A percentile compares a stretch with the other conserved stretches of the same genome.
These are phyloP conservation scores for Starmerella sp. DNA, from an alignment of 805 yeast species.

Conservation along the genomic window DNA sequence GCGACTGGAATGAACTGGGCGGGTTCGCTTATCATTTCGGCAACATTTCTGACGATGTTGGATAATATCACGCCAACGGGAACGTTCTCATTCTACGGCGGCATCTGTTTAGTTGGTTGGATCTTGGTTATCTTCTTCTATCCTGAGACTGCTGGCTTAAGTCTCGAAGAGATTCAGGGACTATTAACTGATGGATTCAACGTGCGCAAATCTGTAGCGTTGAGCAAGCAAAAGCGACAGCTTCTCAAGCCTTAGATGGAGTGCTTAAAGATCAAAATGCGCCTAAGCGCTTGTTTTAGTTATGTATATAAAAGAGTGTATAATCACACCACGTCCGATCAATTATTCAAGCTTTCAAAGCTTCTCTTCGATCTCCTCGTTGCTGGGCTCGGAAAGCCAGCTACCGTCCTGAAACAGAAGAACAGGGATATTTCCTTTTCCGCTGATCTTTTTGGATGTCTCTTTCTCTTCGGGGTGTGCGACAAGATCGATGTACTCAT, in stretches of 20 bases:
- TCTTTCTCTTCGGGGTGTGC: slow-evolving; percentile 20
- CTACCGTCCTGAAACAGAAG: slow-evolving; percentile 19
- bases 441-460: slow-evolving; percentile 17
- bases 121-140: slow-evolving; percentile 70
- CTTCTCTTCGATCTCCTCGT: slow-evolving; percentile 18
- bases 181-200: slow-evolving; percentile 77
- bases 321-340: too few species aligned
- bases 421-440: slow-evolving; percentile 21
- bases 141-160: slow-evolving; percentile 85
- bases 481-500: slow-evolving; percentile 21
- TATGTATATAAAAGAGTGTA: not conserved
- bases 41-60: slow-evolving; percentile 90
- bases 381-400: slow-evolving; percentile 21
- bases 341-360: not conserved
- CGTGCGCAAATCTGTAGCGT: slow-evolving; percentile 49
- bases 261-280: not conserved
- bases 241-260: slow-evolving; percentile 3
- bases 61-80: slow-evolving; percentile 90
- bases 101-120: slow-evolving; percentile 58
- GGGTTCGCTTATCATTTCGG: slow-evolving; percentile 81
- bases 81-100: slow-evolving; percentile 85
- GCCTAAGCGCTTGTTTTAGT: not conserved
- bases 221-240: slow-evolving; percentile 33
- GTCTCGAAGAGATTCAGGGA: slow-evolving; percentile 80
- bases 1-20: slow-evolving; percentile 94